Base-by-base conservation (phyloP, 2,329 filamentous ascomycete species). In the Leptosphaerulina australis region DNA sequence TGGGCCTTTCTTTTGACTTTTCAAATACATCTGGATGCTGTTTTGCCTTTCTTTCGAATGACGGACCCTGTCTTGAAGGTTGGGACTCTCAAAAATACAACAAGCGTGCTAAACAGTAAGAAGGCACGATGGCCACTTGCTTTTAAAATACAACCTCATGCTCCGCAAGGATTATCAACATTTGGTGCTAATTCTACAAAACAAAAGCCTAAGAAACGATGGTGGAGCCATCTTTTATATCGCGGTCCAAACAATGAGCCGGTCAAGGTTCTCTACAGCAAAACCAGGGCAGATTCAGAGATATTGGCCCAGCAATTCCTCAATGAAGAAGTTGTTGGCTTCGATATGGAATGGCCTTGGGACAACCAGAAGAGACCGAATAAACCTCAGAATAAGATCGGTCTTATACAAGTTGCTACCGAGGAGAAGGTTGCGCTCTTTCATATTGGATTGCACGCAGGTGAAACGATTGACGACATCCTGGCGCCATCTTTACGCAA, bases 261-360 rank as follows among this genome's bases (percentile, higher is more conserved):
- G 40, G 83, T 90, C 35, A 82, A 80, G 48, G 83, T 95, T 0
- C 85, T 93, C 66, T 96, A 96, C 71, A 96, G 91, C 76, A 84
- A 77, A 38, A 87, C 78, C 48, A 81, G 80, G 34, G 76, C 83
- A 26, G 83, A 82, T 2, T 87, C 88, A 14, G 90, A 97, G 68
- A 73, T 77, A 5, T 81, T 88, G 6, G 76, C 83, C 14, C 71
- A 82, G 49, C 79, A 87, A 49, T 96, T 97, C 60, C 66, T 85
- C 29, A 59, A 81, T 20, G 84, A 94, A 63, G 78, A 83, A 29
- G 73, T 95, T 2, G 69, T 97, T n/a, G 92, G 92, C 0, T 91
- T 97, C 54, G 92, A 97, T 64, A 80, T 97, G 55, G 93, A 97
- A 75, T 97, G 93, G 92, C 79, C 84, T 43, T 60, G 58, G 28